Base-by-base conservation (phyloP, 2,329 filamentous ascomycete species). In the Alternaria arborescens region DNA sequence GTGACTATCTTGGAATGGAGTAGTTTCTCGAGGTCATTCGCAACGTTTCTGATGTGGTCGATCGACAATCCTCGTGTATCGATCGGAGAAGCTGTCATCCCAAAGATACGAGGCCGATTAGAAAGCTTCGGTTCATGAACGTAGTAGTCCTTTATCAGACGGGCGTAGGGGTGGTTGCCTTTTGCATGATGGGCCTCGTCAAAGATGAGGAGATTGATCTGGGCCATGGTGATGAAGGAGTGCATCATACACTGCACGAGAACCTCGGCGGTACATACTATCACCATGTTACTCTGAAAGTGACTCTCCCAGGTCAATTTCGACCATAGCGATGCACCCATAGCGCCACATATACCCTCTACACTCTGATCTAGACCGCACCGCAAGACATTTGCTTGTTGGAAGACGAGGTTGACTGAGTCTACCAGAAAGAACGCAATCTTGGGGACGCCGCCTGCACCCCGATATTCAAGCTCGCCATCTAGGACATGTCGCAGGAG, bases 131-230 rank as follows among this genome's bases (percentile, higher is more conserved):
- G 68, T 30, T 84, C 81, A 3, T 84, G 78, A 1, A 87, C 65
- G 72, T 97, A 98, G 68, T 92, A 93, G 60, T 97, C 91, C 70
- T 91, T 93, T 79, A 99, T 92, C 60, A 99, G 95, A 28, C 84
- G 86, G 20, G 94, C 92, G 73, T 97, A 99, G 0, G 92, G 86
- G 71, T 99, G 95, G 52, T 93, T 91, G 76, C 94, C 96, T 79
- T 99, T 99, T 0, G 94, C 89, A 73, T 98, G 95, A 71, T 99
- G 95, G 6, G 94, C 95, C 78, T 99, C 95, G 71, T 99, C 95
- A 67, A 99, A 97, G 61, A 98, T 89, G 38, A 99, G 83, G 1
- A 99, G 85, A 71, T 94, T 98, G 77, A 98, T 93, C 68, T 91
- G 87, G 18, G 87, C 82, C 81, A 99, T 97, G 10, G 79, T 86